Conservation (phyloP, 2,329 filamentous ascomycete species). For the Aureobasidium sp. region DNA sequence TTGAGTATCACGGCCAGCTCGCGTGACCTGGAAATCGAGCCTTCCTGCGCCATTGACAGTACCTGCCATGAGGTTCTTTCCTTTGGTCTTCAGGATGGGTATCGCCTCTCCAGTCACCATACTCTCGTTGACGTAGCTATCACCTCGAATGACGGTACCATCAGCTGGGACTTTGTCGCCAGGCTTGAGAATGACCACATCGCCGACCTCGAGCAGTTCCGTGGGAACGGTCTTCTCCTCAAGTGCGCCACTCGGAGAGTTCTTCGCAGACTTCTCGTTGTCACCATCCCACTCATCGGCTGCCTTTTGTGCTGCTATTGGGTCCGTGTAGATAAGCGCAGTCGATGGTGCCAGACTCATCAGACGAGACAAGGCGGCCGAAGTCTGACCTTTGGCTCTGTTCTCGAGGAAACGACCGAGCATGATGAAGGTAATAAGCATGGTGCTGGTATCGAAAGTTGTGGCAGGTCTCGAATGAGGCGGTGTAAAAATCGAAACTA, state of each 20-base stretch:
- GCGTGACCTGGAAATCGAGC: slow-evolving; percentile 84
- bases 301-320: slow-evolving; percentile 85
- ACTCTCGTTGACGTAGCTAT: slow-evolving; percentile 92
- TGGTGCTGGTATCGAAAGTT: slow-evolving; percentile 95
- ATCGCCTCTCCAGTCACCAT: slow-evolving; percentile 98
- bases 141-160: slow-evolving; percentile 75
- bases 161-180: slow-evolving; percentile 97
- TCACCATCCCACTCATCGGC: slow-evolving; percentile 63
- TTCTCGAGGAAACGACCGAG: slow-evolving; percentile 91
- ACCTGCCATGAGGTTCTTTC: slow-evolving; percentile 74
- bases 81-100: slow-evolving; percentile 83
- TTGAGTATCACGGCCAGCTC: slow-evolving; percentile 90
- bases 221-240: slow-evolving; percentile 86
- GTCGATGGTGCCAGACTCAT: slow-evolving; percentile 97
- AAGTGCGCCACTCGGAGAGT: slow-evolving; percentile 52
- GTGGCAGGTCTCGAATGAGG: slow-evolving; percentile 77
- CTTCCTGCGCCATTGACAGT: slow-evolving; percentile 93
- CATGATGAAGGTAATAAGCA: slow-evolving; percentile 94
- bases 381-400: slow-evolving; percentile 90
- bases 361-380: slow-evolving; percentile 80
- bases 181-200: slow-evolving; percentile 85
- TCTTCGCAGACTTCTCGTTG: slow-evolving; percentile 38
- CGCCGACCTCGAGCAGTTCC: slow-evolving; percentile 86
- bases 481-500: slow-evolving; percentile 66
- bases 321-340: slow-evolving; percentile 92